A percentile compares a stretch with the other conserved stretches of the same genome.
Evolutionary conservation across 1,284 basidiomycete genomes (phyloP).

Genomic region (Hymenochaete sp.): DNA sequence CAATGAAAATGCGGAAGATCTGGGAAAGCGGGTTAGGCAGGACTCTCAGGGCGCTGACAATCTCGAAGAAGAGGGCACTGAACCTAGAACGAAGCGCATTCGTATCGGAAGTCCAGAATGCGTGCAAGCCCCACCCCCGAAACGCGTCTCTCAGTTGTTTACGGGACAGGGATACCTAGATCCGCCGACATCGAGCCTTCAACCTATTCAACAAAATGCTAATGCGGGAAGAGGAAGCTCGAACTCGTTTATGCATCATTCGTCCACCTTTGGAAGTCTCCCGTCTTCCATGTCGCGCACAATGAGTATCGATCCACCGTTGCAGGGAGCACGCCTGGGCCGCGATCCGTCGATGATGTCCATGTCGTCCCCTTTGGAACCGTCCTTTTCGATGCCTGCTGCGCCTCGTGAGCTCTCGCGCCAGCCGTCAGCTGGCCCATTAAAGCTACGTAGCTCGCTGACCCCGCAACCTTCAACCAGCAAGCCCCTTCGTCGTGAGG

Average conservation of each 20-base stretch:
- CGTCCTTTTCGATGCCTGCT: constrained; percentile 27
- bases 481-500: constrained; percentile 30
- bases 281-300: constrained; percentile 36
- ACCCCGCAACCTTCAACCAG: constrained; percentile 55
- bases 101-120: constrained; percentile 44
- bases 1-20: constrained; percentile 37
- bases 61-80: constrained; percentile 24
- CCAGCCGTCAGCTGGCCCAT: constrained; percentile 37
- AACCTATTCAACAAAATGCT: constrained; percentile 24
- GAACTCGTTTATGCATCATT: constrained; percentile 1
- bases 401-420: constrained; percentile 28
- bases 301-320: constrained; percentile 56
- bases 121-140: constrained; percentile 18
- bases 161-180: constrained; percentile 41
- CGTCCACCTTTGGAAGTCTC: constrained; percentile 3
- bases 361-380: constrained; percentile 25
- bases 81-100: constrained; percentile 40
- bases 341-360: constrained; percentile 32
- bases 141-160: constrained; percentile 12
- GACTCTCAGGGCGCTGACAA: constrained; percentile 29
- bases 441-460: constrained; percentile 55
- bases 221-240: neutral
- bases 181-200: constrained; percentile 41
- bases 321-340: constrained; percentile 27
- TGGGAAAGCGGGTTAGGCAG: constrained; percentile 39